Percentiles rank a stretch among this genome's conserved stretches.
Evolutionary conservation across 257 asterid genomes (phyloP).

Genomic region (Avicennia marina): DNA sequence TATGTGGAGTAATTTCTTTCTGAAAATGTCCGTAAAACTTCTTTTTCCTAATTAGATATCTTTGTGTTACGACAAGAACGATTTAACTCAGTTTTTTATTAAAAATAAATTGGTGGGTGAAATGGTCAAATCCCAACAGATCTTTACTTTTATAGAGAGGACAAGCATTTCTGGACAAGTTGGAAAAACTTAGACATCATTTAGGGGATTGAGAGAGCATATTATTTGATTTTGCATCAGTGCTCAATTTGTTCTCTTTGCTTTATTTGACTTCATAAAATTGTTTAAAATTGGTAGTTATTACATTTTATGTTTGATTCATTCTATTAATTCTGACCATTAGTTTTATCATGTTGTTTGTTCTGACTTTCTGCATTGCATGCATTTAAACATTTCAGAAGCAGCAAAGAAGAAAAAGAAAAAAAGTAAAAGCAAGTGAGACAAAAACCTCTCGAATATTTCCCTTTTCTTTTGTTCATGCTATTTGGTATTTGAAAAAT

Average conservation of each 20-base stretch:
- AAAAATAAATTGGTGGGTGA: too few relatives aligned
- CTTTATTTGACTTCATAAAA: background rate
- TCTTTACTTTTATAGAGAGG: background rate
- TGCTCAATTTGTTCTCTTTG: background rate
- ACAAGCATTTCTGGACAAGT: background rate
- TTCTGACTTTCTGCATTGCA: conserved; percentile 14
- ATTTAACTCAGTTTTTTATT: background rate
- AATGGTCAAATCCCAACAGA: background rate
- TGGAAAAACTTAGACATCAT: background rate
- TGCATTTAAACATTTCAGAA: conserved; percentile 43
- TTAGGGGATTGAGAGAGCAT: background rate
- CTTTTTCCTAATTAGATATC: too few relatives aligned
- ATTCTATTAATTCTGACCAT: too few relatives aligned
- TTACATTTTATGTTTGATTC: background rate
- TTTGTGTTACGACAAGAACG: background rate
- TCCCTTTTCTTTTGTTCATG: conserved; percentile 4
- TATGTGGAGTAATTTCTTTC: background rate
- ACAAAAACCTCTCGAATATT: background rate
- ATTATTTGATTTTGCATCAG: conserved; percentile 1
- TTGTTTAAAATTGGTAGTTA: background rate
- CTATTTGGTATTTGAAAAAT: background rate
- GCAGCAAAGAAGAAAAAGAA: conserved; percentile 93
- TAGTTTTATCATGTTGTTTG: background rate
- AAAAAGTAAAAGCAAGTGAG: conserved; percentile 94
- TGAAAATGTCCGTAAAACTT: too few relatives aligned